These are phyloP conservation scores for Babesia gibsoni DNA, from an alignment of 169 alveolate species.

Conservation along the genomic window DNA sequence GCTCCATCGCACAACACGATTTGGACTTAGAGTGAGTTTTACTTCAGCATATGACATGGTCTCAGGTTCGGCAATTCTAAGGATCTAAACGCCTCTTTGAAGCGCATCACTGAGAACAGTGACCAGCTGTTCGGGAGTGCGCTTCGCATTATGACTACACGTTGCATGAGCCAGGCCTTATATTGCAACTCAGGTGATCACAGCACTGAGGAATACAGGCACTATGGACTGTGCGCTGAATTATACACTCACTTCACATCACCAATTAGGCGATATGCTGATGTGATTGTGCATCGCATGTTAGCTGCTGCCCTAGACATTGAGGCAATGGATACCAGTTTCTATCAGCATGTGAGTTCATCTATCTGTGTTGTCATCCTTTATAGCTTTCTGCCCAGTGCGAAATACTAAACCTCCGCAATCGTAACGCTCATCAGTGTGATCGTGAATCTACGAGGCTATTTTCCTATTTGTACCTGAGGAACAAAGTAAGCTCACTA, in stretches of 20 bases:
- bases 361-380: not conserved
- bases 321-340: constrained; percentile 56
- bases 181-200: constrained; percentile 47
- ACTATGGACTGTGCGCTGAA: constrained; percentile 98
- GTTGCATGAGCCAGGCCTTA: constrained; percentile 91
- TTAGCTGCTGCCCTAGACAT: constrained; percentile 74
- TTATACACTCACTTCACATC: constrained; percentile 99
- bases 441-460: constrained; percentile 88
- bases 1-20: constrained; percentile 65
- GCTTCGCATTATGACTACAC: constrained; percentile 88
- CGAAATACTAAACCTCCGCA: constrained; percentile 87
- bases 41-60: constrained; percentile 1
- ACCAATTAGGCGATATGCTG: constrained; percentile 99
- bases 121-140: constrained; percentile 86
- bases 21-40: constrained; percentile 26
- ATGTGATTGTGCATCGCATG: constrained; percentile 93
- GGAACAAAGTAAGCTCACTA: constrained; percentile 63
- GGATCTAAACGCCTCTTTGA: constrained; percentile 86
- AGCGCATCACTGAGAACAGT: constrained; percentile 76
- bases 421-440: constrained; percentile 90
- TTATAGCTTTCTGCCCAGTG: constrained; percentile 86
- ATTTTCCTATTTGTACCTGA: constrained; percentile 87
- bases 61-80: constrained; percentile 82
- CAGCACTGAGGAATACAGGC: constrained; percentile 56
- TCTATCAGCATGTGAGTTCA: constrained; percentile 45